Evolutionary conservation across 2,329 filamentous ascomycete species (phyloP).

Genomic region (Tricladium varicosporioides): DNA sequence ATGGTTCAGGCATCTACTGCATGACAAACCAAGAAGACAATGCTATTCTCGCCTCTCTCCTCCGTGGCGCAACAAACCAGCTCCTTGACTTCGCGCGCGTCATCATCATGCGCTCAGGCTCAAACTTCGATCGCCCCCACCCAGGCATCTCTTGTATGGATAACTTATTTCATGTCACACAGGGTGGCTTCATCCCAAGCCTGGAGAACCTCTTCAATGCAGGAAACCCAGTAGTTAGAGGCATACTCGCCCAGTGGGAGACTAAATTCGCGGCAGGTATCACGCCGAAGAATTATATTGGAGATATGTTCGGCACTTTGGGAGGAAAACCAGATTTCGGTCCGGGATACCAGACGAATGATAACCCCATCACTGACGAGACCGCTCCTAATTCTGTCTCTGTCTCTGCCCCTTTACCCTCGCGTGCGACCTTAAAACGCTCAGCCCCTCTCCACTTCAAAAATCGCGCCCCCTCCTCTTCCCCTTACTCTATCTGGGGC

Average conservation of each 20-base stretch:
- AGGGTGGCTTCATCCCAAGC: constrained; percentile 61
- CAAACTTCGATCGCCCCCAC: constrained; percentile 68
- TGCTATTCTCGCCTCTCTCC: constrained; percentile 61
- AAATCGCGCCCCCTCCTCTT: too few species aligned
- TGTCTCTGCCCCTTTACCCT: too few species aligned
- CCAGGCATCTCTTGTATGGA: constrained; percentile 52
- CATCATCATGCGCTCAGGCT: constrained; percentile 64
- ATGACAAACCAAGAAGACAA: constrained; percentile 71
- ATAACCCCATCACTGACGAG: background rate
- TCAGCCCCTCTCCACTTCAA: too few species aligned
- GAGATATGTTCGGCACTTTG: constrained; percentile 68
- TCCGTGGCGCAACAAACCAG: constrained; percentile 54
- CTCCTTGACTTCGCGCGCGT: constrained; percentile 63
- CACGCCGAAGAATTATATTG: constrained; percentile 61
- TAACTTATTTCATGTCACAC: constrained; percentile 56
- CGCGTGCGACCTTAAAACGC: too few species aligned
- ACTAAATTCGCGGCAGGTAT: constrained; percentile 56
- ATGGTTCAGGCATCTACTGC: constrained; percentile 65
- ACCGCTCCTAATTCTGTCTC: background rate
- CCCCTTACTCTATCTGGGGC: too few species aligned
- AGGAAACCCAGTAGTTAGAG: constrained; percentile 60
- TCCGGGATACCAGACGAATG: constrained; percentile 26
- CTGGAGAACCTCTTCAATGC: constrained; percentile 63
- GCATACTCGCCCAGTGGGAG: constrained; percentile 59
- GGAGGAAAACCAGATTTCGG: constrained; percentile 67